Base-by-base conservation (phyloP, 2,329 filamentous ascomycete genomes). In the Phaeosphaeria sp. region DNA sequence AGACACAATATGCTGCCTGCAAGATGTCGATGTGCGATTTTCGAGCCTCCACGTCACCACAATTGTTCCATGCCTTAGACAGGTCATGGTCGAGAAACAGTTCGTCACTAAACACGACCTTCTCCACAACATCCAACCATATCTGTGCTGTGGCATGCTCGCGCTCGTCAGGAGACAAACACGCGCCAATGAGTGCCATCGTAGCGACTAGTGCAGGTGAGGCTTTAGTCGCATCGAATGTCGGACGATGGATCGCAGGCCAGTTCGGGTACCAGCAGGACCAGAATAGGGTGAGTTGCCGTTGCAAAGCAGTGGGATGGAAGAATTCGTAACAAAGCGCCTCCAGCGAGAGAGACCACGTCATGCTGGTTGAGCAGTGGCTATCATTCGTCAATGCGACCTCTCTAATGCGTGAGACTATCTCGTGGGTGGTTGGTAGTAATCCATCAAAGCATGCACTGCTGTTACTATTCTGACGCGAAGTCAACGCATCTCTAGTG, bases 201-300 rank as follows among this genome's bases (percentile, higher is more conserved):
- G 54, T 25, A 18, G 48, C 48, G 9, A 56, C 15, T 17, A 51
- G 42, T 18, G 6, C 17, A 22, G 48, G 20, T 11, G 54, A 50
- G 5, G 7, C 23, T 13, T 25, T 17, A 22, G 17, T 18, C 3
- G 20, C 15, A 9, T 25, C 25, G 20, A 56, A 56, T 1, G 47
- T 51, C 13, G 54, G 54, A 6, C 30, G 48, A 21, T 56, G 54
- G 3, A 56, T 52, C 22, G 48, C 30, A 4, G 54, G 54, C 54
- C 54, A 56, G 23, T 56, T 56, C 11, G 47, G 47, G 41, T 56
- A 51, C 54, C 54, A 56, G 25, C 39, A 46, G 10, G 54, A 50
- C 54, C 54, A 56, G 41, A 56, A 56, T 11, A 56, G 54, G 6
- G 22, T 13, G 9, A 56, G 41, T 20, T 27, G 46, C 27, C 25